A percentile compares a stretch with the other conserved stretches of the same genome.
Evolutionary conservation across 192 early-diverging fungal genomes (phyloP).

Genomic region (Endogone sp.): DNA sequence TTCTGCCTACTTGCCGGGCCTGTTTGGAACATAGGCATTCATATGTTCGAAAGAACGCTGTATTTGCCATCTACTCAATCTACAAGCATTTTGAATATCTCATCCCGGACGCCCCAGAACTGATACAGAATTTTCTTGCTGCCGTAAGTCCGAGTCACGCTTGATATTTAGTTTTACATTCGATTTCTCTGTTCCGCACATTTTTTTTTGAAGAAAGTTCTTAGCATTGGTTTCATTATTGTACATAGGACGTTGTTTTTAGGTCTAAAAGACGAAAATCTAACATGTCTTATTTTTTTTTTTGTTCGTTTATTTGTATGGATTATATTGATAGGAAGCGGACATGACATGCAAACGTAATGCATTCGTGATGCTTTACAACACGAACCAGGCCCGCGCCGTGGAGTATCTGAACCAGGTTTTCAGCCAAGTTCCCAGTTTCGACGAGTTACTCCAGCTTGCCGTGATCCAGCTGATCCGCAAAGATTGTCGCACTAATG

Average conservation of each 20-base stretch:
- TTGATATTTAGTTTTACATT: neutral
- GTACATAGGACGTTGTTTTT: too few relatives aligned
- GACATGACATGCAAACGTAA: slow-evolving; percentile 93
- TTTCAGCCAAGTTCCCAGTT: slow-evolving; percentile 66
- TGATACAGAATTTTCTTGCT: slow-evolving; percentile 67
- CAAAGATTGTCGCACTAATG: slow-evolving; percentile 78
- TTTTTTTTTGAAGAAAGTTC: too few relatives aligned
- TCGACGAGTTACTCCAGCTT: slow-evolving; percentile 93
- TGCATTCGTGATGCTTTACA: slow-evolving; percentile 90
- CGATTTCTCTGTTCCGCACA: too few relatives aligned
- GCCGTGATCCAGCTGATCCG: slow-evolving; percentile 93
- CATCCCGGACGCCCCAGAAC: slow-evolving; percentile 93
- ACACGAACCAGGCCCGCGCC: slow-evolving; percentile 70
- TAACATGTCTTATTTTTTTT: too few relatives aligned
- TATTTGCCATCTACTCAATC: slow-evolving; percentile 87
- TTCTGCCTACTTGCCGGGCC: slow-evolving; percentile 80
- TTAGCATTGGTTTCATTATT: too few relatives aligned
- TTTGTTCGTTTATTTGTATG: neutral
- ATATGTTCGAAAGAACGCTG: slow-evolving; percentile 98
- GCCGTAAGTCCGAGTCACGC: slow-evolving; percentile 27
- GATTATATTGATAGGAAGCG: slow-evolving; percentile 59
- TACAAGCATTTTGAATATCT: slow-evolving; percentile 88
- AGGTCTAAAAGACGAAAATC: too few relatives aligned
- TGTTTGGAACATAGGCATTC: slow-evolving; percentile 95
- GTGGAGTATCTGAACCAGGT: slow-evolving; percentile 81